These are phyloP conservation scores for Camellia granthamiana DNA, from an alignment of 148 eudicot species.

Conservation along the genomic window DNA sequence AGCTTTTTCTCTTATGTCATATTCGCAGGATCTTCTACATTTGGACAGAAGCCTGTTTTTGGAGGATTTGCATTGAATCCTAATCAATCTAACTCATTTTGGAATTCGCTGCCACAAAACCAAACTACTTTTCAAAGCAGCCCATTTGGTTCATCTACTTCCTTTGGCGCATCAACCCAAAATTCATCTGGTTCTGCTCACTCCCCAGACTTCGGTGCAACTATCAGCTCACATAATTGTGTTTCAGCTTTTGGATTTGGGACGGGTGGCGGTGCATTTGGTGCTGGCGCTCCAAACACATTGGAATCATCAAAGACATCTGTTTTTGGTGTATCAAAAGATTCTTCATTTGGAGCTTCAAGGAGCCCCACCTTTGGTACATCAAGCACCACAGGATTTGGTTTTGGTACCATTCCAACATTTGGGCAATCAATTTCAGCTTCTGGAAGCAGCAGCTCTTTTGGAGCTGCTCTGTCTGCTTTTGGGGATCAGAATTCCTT, in stretches of 20 bases:
- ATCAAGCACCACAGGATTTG: neutral
- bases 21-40: slow-evolving; percentile 7
- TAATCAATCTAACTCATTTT: slow-evolving; percentile 4
- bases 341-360: neutral
- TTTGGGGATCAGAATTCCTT: neutral
- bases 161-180: slow-evolving; percentile 11
- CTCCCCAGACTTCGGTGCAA: neutral
- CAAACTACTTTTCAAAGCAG: slow-evolving; percentile 2
- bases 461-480: neutral
- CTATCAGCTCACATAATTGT: neutral
- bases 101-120: neutral
- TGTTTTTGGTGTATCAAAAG: neutral
- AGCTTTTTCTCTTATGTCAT: neutral
- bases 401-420: neutral
- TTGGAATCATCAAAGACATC: slow-evolving; percentile 2
- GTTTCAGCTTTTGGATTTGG: slow-evolving; percentile 3
- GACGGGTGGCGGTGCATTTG: neutral
- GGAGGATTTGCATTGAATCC: slow-evolving; percentile 14
- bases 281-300: neutral
- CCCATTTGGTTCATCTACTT: slow-evolving; percentile 1
- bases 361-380: neutral
- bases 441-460: neutral
- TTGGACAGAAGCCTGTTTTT: neutral
- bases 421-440: slow-evolving; percentile 8
- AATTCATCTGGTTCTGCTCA: neutral